A percentile compares a stretch with the other conserved stretches of the same genome.
Conservation (phyloP, 2,329 filamentous ascomycete species). For the Aspergillus ochraceoroseus region DNA sequence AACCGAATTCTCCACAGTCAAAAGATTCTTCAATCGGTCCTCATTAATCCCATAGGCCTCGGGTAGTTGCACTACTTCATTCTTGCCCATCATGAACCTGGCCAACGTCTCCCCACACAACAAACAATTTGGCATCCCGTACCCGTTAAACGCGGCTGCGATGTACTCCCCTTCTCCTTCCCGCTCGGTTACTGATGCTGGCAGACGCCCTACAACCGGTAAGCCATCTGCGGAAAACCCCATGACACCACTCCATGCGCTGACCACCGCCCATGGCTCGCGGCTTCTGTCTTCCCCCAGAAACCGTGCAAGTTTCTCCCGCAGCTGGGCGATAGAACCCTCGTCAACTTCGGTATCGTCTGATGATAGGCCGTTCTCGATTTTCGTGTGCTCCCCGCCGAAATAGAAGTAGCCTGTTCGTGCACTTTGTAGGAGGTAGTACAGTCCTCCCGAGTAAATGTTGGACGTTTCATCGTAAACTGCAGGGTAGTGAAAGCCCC, state of each 20-base stretch:
- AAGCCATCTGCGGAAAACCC: constrained; percentile 49
- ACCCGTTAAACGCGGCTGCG: constrained; percentile 60
- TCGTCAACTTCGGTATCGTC: constrained; percentile 23
- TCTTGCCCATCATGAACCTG: constrained; percentile 27
- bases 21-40: background rate
- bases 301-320: constrained; percentile 19
- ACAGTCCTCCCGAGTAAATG: constrained; percentile 21
- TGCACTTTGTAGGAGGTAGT: constrained; percentile 27
- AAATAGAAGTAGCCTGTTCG: constrained; percentile 28
- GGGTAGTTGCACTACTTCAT: background rate
- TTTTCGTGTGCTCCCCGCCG: constrained; percentile 24
- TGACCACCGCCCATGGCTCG: constrained; percentile 21
- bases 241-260: constrained; percentile 44
- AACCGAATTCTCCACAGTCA: constrained; percentile 4
- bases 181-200: constrained; percentile 37
- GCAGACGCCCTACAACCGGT: constrained; percentile 50
- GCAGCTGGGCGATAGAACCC: constrained; percentile 20
- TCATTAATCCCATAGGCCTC: constrained; percentile 9
- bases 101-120: constrained; percentile 27
- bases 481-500: constrained; percentile 30
- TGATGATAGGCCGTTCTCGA: constrained; percentile 20
- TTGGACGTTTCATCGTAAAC: constrained; percentile 20
- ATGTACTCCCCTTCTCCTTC: constrained; percentile 45
- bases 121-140: constrained; percentile 59
- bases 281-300: constrained; percentile 15